Evolutionary conservation across 2,329 filamentous ascomycete species (phyloP).

Genomic region (Corinectria fuckeliana): DNA sequence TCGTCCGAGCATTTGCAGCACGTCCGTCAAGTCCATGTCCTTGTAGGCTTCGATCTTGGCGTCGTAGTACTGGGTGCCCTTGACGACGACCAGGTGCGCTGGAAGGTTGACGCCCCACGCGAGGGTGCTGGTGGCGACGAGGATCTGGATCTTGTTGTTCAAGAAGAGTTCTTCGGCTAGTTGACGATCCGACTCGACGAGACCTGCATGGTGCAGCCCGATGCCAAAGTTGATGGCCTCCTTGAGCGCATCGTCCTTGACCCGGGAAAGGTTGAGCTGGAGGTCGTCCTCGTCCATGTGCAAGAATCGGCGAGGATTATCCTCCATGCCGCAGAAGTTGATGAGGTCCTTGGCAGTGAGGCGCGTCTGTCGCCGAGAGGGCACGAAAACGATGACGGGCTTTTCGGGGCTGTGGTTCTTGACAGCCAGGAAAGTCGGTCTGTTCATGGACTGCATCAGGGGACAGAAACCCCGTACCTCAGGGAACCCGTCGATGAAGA

Average conservation of each 20-base stretch:
- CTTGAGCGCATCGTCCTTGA: conserved; percentile 90
- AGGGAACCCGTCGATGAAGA: conserved; percentile 97
- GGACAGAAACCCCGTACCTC: conserved; percentile 95
- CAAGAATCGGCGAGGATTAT: conserved; percentile 92
- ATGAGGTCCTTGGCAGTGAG: conserved; percentile 96
- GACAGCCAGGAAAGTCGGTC: conserved; percentile 94
- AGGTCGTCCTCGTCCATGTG: conserved; percentile 95
- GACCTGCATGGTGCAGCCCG: conserved; percentile 93
- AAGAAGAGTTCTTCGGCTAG: conserved; percentile 93
- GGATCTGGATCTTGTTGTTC: conserved; percentile 97
- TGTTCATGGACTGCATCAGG: conserved; percentile 99
- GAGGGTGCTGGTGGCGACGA: conserved; percentile 93
- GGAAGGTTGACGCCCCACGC: conserved; percentile 99
- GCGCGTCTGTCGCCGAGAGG: conserved; percentile 91
- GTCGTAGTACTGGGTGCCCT: conserved; percentile 97
- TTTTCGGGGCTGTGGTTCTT: conserved; percentile 96
- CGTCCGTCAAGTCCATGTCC: conserved; percentile 98
- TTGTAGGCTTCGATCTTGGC: conserved; percentile 97
- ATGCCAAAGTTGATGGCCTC: conserved; percentile 98
- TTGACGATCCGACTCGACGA: conserved; percentile 92
- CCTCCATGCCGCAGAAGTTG: conserved; percentile 98
- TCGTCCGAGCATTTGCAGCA: conserved; percentile 95
- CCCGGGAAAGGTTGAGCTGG: conserved; percentile 82
- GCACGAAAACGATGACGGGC: conserved; percentile 97
- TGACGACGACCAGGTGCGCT: conserved; percentile 95